Base-by-base conservation (phyloP, 495 filamentous ascomycete genomes). In the Lichenothelia convexa region DNA sequence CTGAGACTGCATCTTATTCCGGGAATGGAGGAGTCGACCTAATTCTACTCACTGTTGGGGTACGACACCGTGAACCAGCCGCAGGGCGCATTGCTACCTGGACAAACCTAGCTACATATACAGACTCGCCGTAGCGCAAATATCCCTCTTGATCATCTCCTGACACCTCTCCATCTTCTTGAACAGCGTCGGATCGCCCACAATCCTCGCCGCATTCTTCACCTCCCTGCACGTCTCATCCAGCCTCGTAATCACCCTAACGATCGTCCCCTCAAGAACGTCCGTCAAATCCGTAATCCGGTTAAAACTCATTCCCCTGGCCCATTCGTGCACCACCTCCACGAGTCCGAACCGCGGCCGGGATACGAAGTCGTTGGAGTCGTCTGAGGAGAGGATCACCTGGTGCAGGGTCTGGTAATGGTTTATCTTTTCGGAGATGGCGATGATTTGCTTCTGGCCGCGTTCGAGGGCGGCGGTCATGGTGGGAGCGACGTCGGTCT, bases 241-340 rank as follows among this genome's bases (percentile, higher is more conserved):
- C 32, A 97, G 60, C 21, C 89, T 63, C 17, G 80, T 86, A 39
- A 97, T 93, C 8, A 83, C 83, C 19, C 89, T 62, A 16, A 97
- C 91, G 56, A 97, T 93, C 0, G 86, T 93, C 0, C 89, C 89
- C 53, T 97, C 89, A 47, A 95, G 71, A 32, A 97, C 87, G 50
- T 97, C 89, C 19, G 89, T 97, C 37, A 97, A 61, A 41, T 92
- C 83, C 0, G 86, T 95, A 46, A 97, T 97, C 36, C 91, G 86
- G 56, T 85, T 92, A 67, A 97, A 97, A 21, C 80, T 80, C 84
- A 94, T 93, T 16, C 89, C 89, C 38, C 80, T 68, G 1, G 89
- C 91, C 89, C 89, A 97, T 59, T 97, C 89, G 53, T 95, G 93
- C 12, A 97, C 89, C 0, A 97, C 91, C 55, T 97, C 91, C 47